Base-by-base conservation (phyloP, 2,329 filamentous ascomycete species). In the Fusarium sp. region DNA sequence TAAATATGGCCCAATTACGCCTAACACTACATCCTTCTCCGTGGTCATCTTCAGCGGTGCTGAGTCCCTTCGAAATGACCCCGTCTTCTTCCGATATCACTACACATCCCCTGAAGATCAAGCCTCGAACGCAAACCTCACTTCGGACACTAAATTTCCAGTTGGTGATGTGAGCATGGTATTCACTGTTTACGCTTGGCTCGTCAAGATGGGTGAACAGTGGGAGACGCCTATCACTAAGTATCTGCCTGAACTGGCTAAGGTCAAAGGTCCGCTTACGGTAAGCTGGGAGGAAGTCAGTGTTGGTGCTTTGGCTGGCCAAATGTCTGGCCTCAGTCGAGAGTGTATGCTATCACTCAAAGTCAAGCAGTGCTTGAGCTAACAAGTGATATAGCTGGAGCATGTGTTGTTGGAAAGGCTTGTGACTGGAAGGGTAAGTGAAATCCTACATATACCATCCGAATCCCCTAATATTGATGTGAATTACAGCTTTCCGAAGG, bases 101-200 rank as follows among this genome's bases (percentile, higher is more conserved):
- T 76, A 75, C 12, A 76, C 64, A 1, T 72, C 74, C 11, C 74
- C 61, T 0, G n/a, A 64, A 2, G 74, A 76, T 10, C 65, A 41
- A 4, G 9, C 7, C 2, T 51, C 41, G 11, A 71, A 73, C 10
- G 7, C 39, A 2, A 74, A 64, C 3, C 25, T 81, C 7, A 75
- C 74, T 0, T 46, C 60, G 1, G 33, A 74, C 19, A 80, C 80
- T 4, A 64, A 61, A 3, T 78, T 81, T 7, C 78, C 77, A 0
- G 18, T 79, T 4, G 80, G 79, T 0, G 76, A 77, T 12, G 44
- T 81, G 18, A 80, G 77, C 4, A 78, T 79, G 73, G 52, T 81
- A 0, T 79, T 81, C 44, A 81, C 79, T 1, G 77, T 80, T 3
- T 81, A 81, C 27, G 51, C 78, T 1, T 82, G 80, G 80, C 71